Evolutionary conservation across 352 stramenopile species (phyloP).

Genomic region (Bremia lactucae): DNA sequence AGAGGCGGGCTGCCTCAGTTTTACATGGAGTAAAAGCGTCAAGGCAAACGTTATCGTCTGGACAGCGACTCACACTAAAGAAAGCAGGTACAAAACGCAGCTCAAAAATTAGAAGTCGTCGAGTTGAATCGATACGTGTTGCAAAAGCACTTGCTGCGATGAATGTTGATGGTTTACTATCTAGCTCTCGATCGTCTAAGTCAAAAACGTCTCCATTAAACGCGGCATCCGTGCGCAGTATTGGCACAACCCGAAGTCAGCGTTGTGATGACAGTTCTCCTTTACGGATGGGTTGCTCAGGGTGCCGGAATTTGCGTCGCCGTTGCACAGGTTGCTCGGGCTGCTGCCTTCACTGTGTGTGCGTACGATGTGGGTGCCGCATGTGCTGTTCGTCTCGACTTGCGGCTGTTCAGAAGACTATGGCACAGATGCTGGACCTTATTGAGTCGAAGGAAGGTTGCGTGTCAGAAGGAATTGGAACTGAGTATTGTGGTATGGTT

Average conservation of each 20-base stretch:
- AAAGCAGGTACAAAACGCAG: constrained; percentile 12
- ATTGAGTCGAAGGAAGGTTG: constrained; percentile 53
- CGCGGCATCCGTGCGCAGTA: constrained; percentile 13
- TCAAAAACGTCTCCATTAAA: constrained; percentile 11
- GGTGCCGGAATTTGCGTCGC: constrained; percentile 45
- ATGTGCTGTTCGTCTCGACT: constrained; percentile 58
- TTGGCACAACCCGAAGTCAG: constrained; percentile 4
- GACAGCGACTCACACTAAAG: constrained; percentile 8
- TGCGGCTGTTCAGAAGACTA: constrained; percentile 46
- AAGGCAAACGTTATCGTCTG: constrained; percentile 7
- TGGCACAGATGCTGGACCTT: constrained; percentile 38
- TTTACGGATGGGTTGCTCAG: constrained; percentile 49
- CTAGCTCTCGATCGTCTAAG: constrained; percentile 4
- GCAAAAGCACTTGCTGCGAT: constrained; percentile 20
- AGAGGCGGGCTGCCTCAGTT: constrained; percentile 3
- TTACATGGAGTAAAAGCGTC: constrained; percentile 5
- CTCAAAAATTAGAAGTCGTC: constrained; percentile 9
- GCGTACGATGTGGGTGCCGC: constrained; percentile 54
- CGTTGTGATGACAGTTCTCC: constrained; percentile 16
- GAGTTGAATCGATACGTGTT: constrained; percentile 20
- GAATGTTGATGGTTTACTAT: constrained; percentile 5
- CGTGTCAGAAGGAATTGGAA: constrained; percentile 31
- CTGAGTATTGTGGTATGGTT: constrained; percentile 26
- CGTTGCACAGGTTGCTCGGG: constrained; percentile 52
- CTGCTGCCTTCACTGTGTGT: constrained; percentile 64